Evolutionary conservation across 192 early-diverging fungal genomes (phyloP).

Genomic region (Coemansia sp.): DNA sequence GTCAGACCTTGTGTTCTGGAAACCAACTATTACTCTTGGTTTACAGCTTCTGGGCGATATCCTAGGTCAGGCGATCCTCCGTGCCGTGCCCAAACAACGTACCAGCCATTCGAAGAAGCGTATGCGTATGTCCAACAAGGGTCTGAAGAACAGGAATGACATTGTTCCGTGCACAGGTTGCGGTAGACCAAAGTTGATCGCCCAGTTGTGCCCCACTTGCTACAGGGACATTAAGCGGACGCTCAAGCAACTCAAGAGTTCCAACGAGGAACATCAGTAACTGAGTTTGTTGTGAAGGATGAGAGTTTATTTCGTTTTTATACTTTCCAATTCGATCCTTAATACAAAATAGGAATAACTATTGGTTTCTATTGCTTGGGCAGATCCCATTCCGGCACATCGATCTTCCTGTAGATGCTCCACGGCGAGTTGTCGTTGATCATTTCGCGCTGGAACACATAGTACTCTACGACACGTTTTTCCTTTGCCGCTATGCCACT

Average conservation of each 20-base stretch:
- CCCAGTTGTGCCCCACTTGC: slow-evolving; percentile 78
- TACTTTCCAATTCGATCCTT: too few relatives aligned
- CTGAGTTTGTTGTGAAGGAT: too few relatives aligned
- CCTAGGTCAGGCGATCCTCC: slow-evolving; percentile 62
- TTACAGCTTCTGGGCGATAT: slow-evolving; percentile 49
- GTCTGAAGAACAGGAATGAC: slow-evolving; percentile 68
- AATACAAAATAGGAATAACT: too few relatives aligned
- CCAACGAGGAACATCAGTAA: slow-evolving; percentile 10
- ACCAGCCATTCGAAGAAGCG: slow-evolving; percentile 91
- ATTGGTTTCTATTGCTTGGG: slow-evolving; percentile 2
- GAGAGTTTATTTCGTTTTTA: too few relatives aligned
- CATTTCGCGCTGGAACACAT: slow-evolving; percentile 67
- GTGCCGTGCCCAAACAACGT: slow-evolving; percentile 90
- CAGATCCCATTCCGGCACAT: slow-evolving; percentile 42
- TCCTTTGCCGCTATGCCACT: slow-evolving; percentile 51
- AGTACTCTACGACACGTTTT: slow-evolving; percentile 63
- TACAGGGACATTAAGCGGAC: slow-evolving; percentile 64
- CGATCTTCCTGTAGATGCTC: slow-evolving; percentile 65
- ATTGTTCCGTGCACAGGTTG: slow-evolving; percentile 76
- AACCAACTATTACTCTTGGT: slow-evolving; percentile 17
- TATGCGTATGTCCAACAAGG: slow-evolving; percentile 78
- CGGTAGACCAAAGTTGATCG: slow-evolving; percentile 67
- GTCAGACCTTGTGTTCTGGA: background rate
- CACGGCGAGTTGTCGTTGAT: slow-evolving; percentile 62
- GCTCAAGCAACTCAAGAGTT: slow-evolving; percentile 36